These are phyloP conservation scores for Fusarium mangiferae DNA, from an alignment of 2,329 filamentous ascomycete genomes.

Conservation along the genomic window DNA sequence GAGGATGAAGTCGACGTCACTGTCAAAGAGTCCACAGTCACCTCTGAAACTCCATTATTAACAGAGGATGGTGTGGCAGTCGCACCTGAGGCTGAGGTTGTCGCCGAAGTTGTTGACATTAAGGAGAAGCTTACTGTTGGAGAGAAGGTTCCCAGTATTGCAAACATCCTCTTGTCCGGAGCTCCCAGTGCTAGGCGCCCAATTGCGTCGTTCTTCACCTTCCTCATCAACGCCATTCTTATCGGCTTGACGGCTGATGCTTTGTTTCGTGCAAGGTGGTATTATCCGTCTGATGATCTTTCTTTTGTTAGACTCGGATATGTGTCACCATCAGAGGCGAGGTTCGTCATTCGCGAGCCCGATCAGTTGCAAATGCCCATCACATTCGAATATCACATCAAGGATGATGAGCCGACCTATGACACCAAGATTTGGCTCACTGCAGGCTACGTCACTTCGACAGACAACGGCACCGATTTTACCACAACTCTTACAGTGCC, in stretches of 20 bases:
- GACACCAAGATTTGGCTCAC: conserved; percentile 73
- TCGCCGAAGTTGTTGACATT: conserved; percentile 66
- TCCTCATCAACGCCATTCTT: conserved; percentile 77
- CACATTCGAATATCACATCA: conserved; percentile 72
- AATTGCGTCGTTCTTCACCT: conserved; percentile 72
- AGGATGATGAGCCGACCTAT: conserved; percentile 60
- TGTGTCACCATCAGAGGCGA: conserved; percentile 82
- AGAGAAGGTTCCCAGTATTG: conserved; percentile 64
- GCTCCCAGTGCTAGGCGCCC: conserved; percentile 77
- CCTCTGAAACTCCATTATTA: conserved; percentile 41
- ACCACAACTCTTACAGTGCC: conserved; percentile 77
- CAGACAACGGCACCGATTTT: conserved; percentile 83
- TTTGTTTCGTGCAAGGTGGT: conserved; percentile 76
- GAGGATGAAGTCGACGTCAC: conserved; percentile 69
- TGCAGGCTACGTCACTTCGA: conserved; percentile 71
- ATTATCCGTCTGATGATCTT: conserved; percentile 77
- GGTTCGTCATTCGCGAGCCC: conserved; percentile 86
- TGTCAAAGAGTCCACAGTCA: conserved; percentile 58
- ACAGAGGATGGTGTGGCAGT: conserved; percentile 47
- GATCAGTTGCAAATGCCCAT: conserved; percentile 79
- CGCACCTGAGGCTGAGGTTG: conserved; percentile 49
- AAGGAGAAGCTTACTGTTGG: conserved; percentile 70
- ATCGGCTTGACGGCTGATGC: conserved; percentile 79
- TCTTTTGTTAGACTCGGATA: conserved; percentile 90
- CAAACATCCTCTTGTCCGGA: conserved; percentile 78